Base-by-base conservation (phyloP, 1,284 basidiomycete species). In the Farysia itapuensis region DNA sequence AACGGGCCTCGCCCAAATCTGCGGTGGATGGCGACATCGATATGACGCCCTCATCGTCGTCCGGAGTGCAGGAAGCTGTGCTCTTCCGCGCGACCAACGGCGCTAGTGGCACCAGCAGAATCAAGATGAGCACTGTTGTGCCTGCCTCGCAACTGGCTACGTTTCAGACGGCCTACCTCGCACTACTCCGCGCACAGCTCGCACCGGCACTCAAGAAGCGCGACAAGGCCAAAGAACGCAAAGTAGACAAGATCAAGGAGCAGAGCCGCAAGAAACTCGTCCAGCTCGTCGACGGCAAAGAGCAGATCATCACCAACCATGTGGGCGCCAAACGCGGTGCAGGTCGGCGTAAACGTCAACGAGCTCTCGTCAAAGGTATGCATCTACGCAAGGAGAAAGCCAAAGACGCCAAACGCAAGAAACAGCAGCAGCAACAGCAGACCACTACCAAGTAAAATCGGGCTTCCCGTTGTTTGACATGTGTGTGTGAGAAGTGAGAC, bases 171-270 rank as follows among this genome's bases (percentile, higher is more conserved):
- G 39, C 53, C 11, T 64, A 69, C 34, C 39, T 71, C 32, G 41
- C 70, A 13, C 35, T 69, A 29, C 35, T 74, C n/a, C 60, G 72
- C 30, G 52, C 58, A 7, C 53, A 60, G 2, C 63, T 74, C 0
- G 50, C 64, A 1, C 39, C 31, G 13, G 61, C 39, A 16, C 63
- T 75, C 33, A 56, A 60, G 34, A 74, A 72, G 44, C 52, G 68
- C 25, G 70, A 74, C 51, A 72, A 73, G 50, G 72, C 72, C 34
- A 74, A 72, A 39, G 73, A 75, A 53, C 48, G 70, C 15, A 59
- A 67, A 38, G 61, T 59, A 32, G 67, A 74, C 29, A 71, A 75
- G 39, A 33, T 49, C 9, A 46, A 52, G 15, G 54, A 61, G 31
- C 51, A 51, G 20, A 61, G 57, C 19, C 59, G 61, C 34, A 68